Evolutionary conservation across 2,329 filamentous ascomycete species (phyloP), one percentile per base, ranked within the genome.

Genomic region (Botrytis fragariae): DNA sequence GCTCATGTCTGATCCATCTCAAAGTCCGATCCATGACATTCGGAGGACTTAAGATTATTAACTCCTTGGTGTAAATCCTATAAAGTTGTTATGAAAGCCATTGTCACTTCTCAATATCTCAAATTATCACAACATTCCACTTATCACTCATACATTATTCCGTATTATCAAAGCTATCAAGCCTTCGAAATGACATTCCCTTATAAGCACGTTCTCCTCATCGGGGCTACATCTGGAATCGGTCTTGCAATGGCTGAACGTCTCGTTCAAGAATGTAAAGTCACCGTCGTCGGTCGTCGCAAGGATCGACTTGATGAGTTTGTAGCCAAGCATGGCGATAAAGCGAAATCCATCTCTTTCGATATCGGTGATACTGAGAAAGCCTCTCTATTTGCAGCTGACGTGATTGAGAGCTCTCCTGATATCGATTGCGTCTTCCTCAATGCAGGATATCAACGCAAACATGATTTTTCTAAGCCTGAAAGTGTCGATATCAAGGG

Each of bases 171-270:
- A 9, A 59, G 14, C 35, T 4, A 25, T 9, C 37, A 60, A 14
- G 16, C 10, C 35, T 51, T 35, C 51, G 37, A 8, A 39, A 88
- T 88, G 87, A 74, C 83, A 9, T 89, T 88, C 79, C 83, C 82
- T 10, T 89, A 89, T 80, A 87, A 87, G 69, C 85, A 85, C 51
- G 82, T 88, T 39, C 85, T 90, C 71, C 78, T 90, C 60, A 81
- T 89, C 57, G 87, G 87, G 22, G 86, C 86, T n/a, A 88, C 87
- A 0, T 83, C 85, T 1, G 87, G 87, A 63, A 89, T 89, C 71
- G 87, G 87, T 72, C 78, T 76, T 61, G 85, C 83, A 4, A 81
- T 88, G 72, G 80, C 80, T 12, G 79, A 83, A 62, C 83, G 81
- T 22, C 79, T 87, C 67, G 76, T 89, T 62, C 77, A 82, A 60